phyloP scores from a whole-genome alignment of 768 basidiomycete genomes.

The Mycena galopus region DNA sequence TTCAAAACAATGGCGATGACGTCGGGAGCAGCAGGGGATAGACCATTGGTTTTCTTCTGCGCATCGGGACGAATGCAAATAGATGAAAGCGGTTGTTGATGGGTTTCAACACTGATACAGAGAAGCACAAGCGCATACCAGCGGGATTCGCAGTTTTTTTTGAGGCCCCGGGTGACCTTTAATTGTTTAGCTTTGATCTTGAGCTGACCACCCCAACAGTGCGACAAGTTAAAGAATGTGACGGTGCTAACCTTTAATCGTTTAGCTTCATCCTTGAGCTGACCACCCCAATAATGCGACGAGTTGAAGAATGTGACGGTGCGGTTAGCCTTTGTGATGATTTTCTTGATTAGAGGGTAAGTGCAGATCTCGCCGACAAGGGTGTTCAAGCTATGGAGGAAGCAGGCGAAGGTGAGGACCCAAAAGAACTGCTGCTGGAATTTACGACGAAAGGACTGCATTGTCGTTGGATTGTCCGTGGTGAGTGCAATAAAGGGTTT shows the following conservation, averaged over 20 bases:
- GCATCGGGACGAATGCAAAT: constrained; percentile 35
- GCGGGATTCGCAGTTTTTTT: constrained; percentile 42
- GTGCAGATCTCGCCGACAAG: background rate
- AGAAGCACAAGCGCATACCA: constrained; percentile 44
- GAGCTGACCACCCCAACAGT: background rate
- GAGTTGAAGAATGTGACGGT: background rate
- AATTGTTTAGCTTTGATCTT: background rate
- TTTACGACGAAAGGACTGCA: background rate
- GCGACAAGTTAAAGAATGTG: background rate
- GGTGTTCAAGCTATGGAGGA: background rate
- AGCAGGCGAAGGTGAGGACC: background rate
- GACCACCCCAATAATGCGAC: background rate
- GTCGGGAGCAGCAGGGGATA: background rate
- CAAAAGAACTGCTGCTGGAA: background rate
- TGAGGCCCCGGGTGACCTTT: constrained; percentile 27
- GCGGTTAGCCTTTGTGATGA: background rate
- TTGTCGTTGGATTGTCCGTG: background rate
- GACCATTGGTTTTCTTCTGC: constrained; percentile 25
- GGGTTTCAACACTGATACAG: constrained; percentile 37
- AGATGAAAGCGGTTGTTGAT: constrained; percentile 1
- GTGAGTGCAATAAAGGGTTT: background rate
- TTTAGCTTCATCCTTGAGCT: background rate
- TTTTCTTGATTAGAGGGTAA: background rate
- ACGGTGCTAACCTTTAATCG: background rate
- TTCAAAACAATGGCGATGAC: constrained; percentile 1